Conservation (phyloP, 352 stramenopile species). For the Phytophthora boehmeriae region DNA sequence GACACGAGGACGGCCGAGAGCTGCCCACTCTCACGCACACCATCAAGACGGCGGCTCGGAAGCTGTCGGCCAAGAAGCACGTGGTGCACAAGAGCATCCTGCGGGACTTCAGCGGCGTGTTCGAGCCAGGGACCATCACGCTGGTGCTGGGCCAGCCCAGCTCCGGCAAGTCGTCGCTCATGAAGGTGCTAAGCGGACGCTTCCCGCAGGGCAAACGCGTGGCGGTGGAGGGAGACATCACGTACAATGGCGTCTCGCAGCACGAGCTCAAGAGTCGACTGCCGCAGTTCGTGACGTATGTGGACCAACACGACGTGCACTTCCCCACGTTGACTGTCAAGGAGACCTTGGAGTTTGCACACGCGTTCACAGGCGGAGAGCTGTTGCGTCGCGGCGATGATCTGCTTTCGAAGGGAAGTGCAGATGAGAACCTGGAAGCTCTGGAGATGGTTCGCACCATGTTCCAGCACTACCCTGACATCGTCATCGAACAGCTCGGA, state of each 20-base stretch:
- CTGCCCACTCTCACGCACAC: neutral
- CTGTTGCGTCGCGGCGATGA: slow-evolving; percentile 19
- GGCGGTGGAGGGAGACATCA: slow-evolving; percentile 1
- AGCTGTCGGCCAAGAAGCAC: slow-evolving; percentile 12
- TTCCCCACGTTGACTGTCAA: slow-evolving; percentile 74
- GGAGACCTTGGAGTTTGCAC: slow-evolving; percentile 56
- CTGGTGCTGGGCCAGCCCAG: slow-evolving; percentile 14
- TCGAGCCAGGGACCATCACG: slow-evolving; percentile 11
- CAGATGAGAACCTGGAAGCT: slow-evolving; percentile 33
- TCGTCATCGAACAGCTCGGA: slow-evolving; percentile 51
- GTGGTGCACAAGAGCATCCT: slow-evolving; percentile 5
- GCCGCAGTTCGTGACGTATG: slow-evolving; percentile 52
- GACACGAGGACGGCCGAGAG: slow-evolving; percentile 14
- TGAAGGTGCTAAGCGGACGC: slow-evolving; percentile 12
- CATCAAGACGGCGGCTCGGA: slow-evolving; percentile 1
- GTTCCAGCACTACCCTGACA: slow-evolving; percentile 42
- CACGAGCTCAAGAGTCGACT: neutral
- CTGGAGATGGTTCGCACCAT: slow-evolving; percentile 23
- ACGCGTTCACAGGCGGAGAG: slow-evolving; percentile 59
- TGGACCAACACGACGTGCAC: slow-evolving; percentile 53
- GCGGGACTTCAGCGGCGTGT: slow-evolving; percentile 3
- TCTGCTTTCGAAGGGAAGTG: slow-evolving; percentile 25
- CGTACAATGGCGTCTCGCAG: neutral
- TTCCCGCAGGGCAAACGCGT: slow-evolving; percentile 6
- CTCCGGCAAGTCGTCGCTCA: slow-evolving; percentile 13